phyloP scores from a whole-genome alignment of 1,284 basidiomycete genomes.

The Somion occarium region DNA sequence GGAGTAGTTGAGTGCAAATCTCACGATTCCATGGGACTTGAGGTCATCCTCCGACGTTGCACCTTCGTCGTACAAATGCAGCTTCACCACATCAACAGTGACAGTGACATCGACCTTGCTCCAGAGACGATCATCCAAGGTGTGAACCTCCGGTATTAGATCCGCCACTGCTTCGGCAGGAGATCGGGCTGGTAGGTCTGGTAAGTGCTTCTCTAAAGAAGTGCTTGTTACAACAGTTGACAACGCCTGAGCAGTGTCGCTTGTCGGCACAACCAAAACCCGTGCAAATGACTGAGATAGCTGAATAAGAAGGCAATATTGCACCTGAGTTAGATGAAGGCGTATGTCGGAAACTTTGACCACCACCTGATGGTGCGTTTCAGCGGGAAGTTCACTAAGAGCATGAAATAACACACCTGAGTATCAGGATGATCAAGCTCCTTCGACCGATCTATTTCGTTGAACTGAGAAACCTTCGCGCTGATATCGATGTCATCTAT shows the following conservation, averaged over 20 bases:
- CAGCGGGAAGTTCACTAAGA: background rate
- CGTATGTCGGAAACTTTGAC: slow-evolving; percentile 89
- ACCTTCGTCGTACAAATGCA: slow-evolving; percentile 85
- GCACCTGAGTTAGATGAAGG: slow-evolving; percentile 85
- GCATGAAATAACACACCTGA: slow-evolving; percentile 44
- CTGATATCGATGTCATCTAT: slow-evolving; percentile 89
- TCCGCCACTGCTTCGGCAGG: slow-evolving; percentile 26
- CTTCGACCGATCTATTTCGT: slow-evolving; percentile 42
- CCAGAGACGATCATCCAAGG: slow-evolving; percentile 37
- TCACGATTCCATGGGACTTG: slow-evolving; percentile 78
- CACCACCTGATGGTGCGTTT: slow-evolving; percentile 42
- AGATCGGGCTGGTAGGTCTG: background rate
- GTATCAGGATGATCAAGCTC: slow-evolving; percentile 60
- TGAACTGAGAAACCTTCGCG: slow-evolving; percentile 66
- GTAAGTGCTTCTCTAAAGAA: background rate
- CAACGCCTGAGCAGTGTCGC: slow-evolving; percentile 3
- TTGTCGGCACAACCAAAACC: slow-evolving; percentile 42
- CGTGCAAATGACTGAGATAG: slow-evolving; percentile 75
- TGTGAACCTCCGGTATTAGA: slow-evolving; percentile 56
- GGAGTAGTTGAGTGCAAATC: slow-evolving; percentile 81
- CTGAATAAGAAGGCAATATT: slow-evolving; percentile 77
- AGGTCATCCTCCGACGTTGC: slow-evolving; percentile 61
- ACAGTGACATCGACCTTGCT: slow-evolving; percentile 78
- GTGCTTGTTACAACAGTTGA: background rate
- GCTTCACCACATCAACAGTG: slow-evolving; percentile 68